A percentile compares a stretch with the other conserved stretches of the same genome.
phyloP scores from a whole-genome alignment of 2,329 filamentous ascomycete species.

The Fusarium fujikuroi region DNA sequence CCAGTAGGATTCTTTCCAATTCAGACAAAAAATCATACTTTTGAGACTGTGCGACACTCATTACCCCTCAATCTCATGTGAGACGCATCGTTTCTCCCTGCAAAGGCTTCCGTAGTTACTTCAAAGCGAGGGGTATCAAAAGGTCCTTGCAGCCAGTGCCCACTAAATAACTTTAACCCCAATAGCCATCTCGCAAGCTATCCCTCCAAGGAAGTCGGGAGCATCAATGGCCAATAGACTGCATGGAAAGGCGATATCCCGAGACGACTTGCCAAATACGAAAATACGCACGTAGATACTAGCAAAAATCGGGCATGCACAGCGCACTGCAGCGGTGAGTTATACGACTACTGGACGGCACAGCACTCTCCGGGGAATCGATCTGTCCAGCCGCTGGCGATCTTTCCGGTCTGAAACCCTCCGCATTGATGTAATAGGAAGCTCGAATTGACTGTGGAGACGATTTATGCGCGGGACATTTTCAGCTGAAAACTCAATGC shows the following conservation, averaged over 20 bases:
- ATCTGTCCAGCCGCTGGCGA: not conserved
- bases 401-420: not conserved
- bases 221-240: not conserved
- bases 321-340: not conserved
- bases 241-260: not conserved
- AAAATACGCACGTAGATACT: not conserved
- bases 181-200: not conserved
- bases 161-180: not conserved
- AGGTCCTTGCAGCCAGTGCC: not conserved
- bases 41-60: rapidly evolving
- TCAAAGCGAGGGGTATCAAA: not conserved
- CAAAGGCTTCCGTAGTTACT: not conserved
- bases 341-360: not conserved
- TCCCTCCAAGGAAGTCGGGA: not conserved
- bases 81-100: not conserved
- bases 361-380: not conserved
- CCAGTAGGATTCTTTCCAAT: not conserved
- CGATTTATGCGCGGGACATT: not conserved
- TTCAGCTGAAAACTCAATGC: slow-evolving; percentile 3
- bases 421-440: not conserved
- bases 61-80: not conserved
- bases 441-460: not conserved
- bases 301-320: not conserved
- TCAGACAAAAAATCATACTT: not conserved
- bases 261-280: not conserved